These are phyloP conservation scores for Cryphonectria nitschkei DNA, from an alignment of 2,329 filamentous ascomycete genomes.

Conservation along the genomic window DNA sequence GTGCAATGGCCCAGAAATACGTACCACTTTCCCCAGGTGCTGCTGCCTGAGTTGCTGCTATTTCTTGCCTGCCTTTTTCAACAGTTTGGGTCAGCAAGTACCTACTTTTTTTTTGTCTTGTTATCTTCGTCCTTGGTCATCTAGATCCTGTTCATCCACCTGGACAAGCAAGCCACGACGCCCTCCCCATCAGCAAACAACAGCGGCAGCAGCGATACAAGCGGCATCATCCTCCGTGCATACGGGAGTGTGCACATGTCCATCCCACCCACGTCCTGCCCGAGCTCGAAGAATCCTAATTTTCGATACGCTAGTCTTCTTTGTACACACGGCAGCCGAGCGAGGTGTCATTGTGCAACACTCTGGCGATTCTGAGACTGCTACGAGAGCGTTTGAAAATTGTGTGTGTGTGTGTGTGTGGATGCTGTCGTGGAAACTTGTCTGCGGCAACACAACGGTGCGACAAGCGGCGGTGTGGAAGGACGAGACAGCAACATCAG, in stretches of 20 bases:
- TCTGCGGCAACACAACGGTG: background rate
- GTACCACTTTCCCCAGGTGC: background rate
- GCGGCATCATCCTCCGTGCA: background rate
- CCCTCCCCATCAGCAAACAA: background rate
- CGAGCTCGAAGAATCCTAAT: background rate
- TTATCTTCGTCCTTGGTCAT: background rate
- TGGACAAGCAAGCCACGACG: background rate
- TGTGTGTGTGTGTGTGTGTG: background rate
- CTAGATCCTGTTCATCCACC: background rate
- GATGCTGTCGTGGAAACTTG: background rate
- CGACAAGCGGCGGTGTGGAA: background rate
- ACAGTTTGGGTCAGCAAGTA: background rate
- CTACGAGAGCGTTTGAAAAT: background rate
- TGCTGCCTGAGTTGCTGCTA: background rate
- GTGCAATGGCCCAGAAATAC: background rate
- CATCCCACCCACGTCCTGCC: background rate
- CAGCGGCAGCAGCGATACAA: background rate
- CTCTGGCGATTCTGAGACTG: background rate
- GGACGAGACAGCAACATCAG: background rate
- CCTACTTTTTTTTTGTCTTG: background rate
- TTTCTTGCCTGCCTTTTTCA: background rate
- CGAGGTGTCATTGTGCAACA: background rate
- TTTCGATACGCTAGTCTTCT: background rate
- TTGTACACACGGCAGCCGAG: background rate
- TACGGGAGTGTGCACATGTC: background rate